A percentile compares a stretch with the other conserved stretches of the same genome.
phyloP scores from a whole-genome alignment of 371 early-diverging fungal genomes.

The Syncephalastrum contaminatum region DNA sequence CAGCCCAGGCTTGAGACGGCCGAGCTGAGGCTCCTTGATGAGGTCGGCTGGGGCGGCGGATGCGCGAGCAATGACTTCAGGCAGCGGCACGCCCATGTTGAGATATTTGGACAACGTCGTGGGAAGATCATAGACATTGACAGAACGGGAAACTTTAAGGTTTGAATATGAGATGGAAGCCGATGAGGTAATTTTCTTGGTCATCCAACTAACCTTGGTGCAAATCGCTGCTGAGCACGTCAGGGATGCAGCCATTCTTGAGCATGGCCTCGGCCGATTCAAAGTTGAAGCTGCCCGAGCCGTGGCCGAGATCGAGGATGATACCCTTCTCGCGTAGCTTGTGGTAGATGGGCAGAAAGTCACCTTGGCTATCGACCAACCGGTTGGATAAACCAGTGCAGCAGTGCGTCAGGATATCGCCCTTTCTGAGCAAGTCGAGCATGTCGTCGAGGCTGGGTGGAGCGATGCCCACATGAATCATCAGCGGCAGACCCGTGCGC shows the following conservation, averaged over 20 bases:
- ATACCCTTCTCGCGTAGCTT: constrained; percentile 18
- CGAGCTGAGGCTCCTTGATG: constrained; percentile 12
- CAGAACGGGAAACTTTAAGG: constrained; percentile 12
- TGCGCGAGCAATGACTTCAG: constrained; percentile 14
- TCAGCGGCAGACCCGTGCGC: constrained; percentile 17
- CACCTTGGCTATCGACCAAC: constrained; percentile 11
- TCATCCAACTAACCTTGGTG: constrained; percentile 15
- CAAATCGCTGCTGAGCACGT: constrained; percentile 21
- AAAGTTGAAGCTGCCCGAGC: constrained; percentile 22
- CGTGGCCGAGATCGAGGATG: constrained; percentile 25
- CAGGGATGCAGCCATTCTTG: constrained; percentile 10
- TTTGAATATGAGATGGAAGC: too few relatives aligned
- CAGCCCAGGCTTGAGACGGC: constrained; percentile 16
- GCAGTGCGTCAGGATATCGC: constrained; percentile 26
- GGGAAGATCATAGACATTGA: constrained; percentile 17
- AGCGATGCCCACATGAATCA: constrained; percentile 22
- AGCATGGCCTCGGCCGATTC: constrained; percentile 15
- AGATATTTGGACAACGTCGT: constrained; percentile 22
- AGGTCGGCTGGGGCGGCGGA: constrained; percentile 19
- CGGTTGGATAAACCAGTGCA: constrained; percentile 18
- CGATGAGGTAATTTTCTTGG: too few relatives aligned
- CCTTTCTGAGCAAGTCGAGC: constrained; percentile 14
- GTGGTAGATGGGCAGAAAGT: constrained; percentile 11
- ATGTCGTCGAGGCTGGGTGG: constrained; percentile 22
- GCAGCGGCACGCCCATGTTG: constrained; percentile 17